Base-by-base conservation (phyloP, 2,329 filamentous ascomycete species). In the Trichophyton verrucosum region DNA sequence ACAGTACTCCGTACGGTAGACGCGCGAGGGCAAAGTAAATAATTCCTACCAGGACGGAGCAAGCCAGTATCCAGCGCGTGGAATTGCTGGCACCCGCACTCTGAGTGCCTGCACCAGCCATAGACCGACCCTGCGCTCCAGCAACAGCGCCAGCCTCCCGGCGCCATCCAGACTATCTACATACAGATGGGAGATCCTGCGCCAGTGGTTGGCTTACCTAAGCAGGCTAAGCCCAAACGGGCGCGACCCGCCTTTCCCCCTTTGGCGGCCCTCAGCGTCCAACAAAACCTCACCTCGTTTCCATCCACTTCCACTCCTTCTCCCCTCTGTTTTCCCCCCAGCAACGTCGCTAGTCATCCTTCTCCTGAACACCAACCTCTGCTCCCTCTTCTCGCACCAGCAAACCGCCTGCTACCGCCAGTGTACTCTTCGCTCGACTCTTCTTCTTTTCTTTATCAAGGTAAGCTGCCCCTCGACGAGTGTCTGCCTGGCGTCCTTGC, bases 211-310 rank as follows among this genome's bases (percentile, higher is more conserved):
- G 9, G 17, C 46, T 51, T 27, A 53, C 4, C 49, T 53, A 53
- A 57, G 55, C 55, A 30, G 8, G 59, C 62, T 63, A 63, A 55
- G 11, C 62, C 60, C 57, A 60, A 60, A 42, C 17, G 56, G 62
- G 20, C 24, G 9, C 62, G 59, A 53, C 60, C 61, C 61, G 61
- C 61, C 60, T 59, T 59, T 60, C 61, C 62, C 60, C 60, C 58
- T 60, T 61, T 9, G 33, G 58, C 56, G 49, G 59, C 40, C 49
- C 57, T 58, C 58, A 61, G 17, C 57, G 38, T 61, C 62, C 60
- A 61, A 61, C 62, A 62, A 62, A 62, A 61, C 61, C 58, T 64
- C 62, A 60, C 30, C 51, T 42, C 56, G 58, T 36, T 62, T 61
- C 62, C 55, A 62, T 60, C 60, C 56, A 61, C 62, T 62, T 60